Evolutionary conservation across 2,329 filamentous ascomycete species (phyloP), one percentile per base, ranked within the genome.

Genomic region (Cladosporium sp.): DNA sequence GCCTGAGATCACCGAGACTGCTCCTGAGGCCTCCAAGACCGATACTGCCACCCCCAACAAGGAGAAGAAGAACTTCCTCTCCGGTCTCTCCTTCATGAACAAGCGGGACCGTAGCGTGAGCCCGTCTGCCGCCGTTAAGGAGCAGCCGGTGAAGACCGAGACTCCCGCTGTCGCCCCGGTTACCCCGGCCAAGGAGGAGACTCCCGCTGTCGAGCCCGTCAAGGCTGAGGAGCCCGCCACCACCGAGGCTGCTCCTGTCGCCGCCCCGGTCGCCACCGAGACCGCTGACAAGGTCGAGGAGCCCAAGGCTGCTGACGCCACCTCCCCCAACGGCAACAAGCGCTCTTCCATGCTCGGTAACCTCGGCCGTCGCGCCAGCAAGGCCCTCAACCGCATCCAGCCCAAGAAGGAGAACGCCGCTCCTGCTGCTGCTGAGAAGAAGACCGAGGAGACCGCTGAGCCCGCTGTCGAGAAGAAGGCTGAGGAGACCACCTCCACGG

Each of bases 21-120:
- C 69, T 41, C 61, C 64, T 50, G 70, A 72, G 62, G 52, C 58
- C 40, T 52, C 64, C 53, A 73, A 74, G 19, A 30, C 56, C 64
- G 74, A 76, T 30, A 50, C 56, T 19, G 43, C 53, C 29, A 56
- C 59, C 4, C 61, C 61, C n/a, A 58, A 36, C 58, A 66, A 65
- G 58, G 61, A 66, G 57, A 66, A 64, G 62, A 59, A 55, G 53
- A 61, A 61, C 55, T 66, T 68, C 58, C 56, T 68, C 22, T 62
- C 61, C 27, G 54, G 56, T 32, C 54, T 65, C 29, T 54, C 59
- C 24, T 64, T 64, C 59, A 59, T 64, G 30, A 53, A 44, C 55
- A 67, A 66, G 60, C 61, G 64, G 42, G 61, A 63, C 54, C 63
- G 64, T 47, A 63, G 59, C 53, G 62, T 62, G 38, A 64, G 61